These are phyloP conservation scores for Ascobolus immersus DNA, from an alignment of 495 filamentous ascomycete species.

Conservation along the genomic window DNA sequence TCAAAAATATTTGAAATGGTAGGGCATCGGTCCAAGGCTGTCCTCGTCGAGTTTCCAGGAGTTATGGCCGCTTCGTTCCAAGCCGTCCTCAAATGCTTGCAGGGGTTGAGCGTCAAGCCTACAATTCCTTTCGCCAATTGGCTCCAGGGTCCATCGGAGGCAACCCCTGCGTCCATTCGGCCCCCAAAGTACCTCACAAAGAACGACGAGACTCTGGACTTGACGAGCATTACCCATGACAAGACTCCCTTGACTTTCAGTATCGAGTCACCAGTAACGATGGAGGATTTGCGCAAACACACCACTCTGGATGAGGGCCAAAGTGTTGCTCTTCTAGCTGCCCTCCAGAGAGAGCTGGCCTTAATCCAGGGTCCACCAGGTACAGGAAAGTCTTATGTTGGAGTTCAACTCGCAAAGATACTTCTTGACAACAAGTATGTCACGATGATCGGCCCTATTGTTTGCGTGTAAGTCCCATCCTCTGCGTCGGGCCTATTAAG, in stretches of 20 bases:
- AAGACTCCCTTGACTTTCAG: slow-evolving; percentile 7
- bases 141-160: slow-evolving; percentile 21
- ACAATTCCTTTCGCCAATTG: slow-evolving; percentile 35
- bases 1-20: slow-evolving; percentile 9
- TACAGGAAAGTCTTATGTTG: slow-evolving; percentile 35
- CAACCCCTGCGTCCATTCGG: slow-evolving; percentile 2
- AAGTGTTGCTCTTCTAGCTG: slow-evolving; percentile 26
- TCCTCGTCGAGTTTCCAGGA: slow-evolving; percentile 43
- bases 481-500: not conserved
- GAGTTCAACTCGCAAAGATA: slow-evolving; percentile 29
- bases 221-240: slow-evolving; percentile 9
- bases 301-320: slow-evolving; percentile 20
- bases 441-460: slow-evolving; percentile 33
- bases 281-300: slow-evolving; percentile 3
- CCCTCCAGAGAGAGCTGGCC: slow-evolving; percentile 29
- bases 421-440: slow-evolving; percentile 30
- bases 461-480: slow-evolving; percentile 20
- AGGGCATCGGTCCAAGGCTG: not conserved
- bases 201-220: slow-evolving; percentile 3
- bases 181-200: slow-evolving; percentile 13
- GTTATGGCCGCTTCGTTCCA: slow-evolving; percentile 41
- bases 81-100: slow-evolving; percentile 35
- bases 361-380: slow-evolving; percentile 65
- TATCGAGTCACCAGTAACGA: slow-evolving; percentile 1
- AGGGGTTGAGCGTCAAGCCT: slow-evolving; percentile 25